A percentile compares a stretch with the other conserved stretches of the same genome.
Conservation (phyloP, 768 basidiomycete genomes). For the Strobilomyces echinocephalus region DNA sequence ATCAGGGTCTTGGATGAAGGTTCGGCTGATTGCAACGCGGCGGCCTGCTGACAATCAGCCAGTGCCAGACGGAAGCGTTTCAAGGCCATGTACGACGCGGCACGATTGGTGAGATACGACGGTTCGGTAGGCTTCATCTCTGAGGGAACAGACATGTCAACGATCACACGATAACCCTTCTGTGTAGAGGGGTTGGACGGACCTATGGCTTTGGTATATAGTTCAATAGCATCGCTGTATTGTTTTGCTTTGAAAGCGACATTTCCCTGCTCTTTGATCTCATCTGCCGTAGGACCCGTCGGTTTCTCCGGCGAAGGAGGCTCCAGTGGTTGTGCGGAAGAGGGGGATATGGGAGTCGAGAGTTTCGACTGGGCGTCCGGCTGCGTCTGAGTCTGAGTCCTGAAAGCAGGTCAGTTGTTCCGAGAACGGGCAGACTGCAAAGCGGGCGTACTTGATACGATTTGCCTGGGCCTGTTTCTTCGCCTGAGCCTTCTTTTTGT, state of each 20-base stretch:
- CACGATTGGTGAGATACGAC: slow-evolving; percentile 79
- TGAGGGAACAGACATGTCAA: slow-evolving; percentile 21
- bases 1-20: slow-evolving; percentile 76
- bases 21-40: slow-evolving; percentile 52
- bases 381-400: slow-evolving; percentile 20
- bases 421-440: not conserved
- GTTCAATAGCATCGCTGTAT: slow-evolving; percentile 65
- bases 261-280: slow-evolving; percentile 76
- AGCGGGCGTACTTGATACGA: slow-evolving; percentile 19
- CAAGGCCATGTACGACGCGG: slow-evolving; percentile 78
- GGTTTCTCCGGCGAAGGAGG: slow-evolving; percentile 16
- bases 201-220: slow-evolving; percentile 77
- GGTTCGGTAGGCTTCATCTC: slow-evolving; percentile 63
- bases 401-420: slow-evolving; percentile 8
- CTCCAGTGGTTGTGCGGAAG: slow-evolving; percentile 5
- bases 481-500: slow-evolving; percentile 28
- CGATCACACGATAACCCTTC: slow-evolving; percentile 12
- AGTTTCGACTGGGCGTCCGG: slow-evolving; percentile 6
- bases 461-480: slow-evolving; percentile 29
- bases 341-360: slow-evolving; percentile 17
- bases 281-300: slow-evolving; percentile 39
- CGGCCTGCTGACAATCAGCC: slow-evolving; percentile 74
- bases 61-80: slow-evolving; percentile 74
- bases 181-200: slow-evolving; percentile 15
- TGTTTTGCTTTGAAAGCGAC: slow-evolving; percentile 61